These are phyloP conservation scores for Eutrema japonicum DNA, from an alignment of 345 rosid species.

Conservation along the genomic window DNA sequence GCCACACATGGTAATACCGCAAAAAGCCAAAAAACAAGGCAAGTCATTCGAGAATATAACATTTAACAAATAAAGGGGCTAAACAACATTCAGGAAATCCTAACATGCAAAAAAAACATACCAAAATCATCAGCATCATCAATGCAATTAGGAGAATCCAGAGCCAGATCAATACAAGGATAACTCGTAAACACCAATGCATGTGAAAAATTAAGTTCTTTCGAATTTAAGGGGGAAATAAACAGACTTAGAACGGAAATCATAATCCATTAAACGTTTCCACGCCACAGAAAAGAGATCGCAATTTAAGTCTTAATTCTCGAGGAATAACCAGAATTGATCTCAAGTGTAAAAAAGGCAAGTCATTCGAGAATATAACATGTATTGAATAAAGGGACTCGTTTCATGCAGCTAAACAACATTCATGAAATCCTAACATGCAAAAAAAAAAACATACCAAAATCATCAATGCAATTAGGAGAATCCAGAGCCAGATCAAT, in stretches of 20 bases:
- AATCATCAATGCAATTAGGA: too few relatives aligned
- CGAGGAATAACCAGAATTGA: not conserved
- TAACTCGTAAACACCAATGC: slow-evolving; percentile 19
- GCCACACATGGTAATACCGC: not conserved
- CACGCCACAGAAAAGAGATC: slow-evolving; percentile 4
- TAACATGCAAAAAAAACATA: slow-evolving; percentile 32
- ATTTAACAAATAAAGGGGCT: not conserved
- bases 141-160: slow-evolving; percentile 17
- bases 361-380: slow-evolving; percentile 8
- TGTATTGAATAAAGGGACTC: not conserved
- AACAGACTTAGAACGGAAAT: not conserved
- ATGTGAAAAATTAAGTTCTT: not conserved
- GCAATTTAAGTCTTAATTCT: not conserved
- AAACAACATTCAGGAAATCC: not conserved
- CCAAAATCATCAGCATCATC: slow-evolving; percentile 78
- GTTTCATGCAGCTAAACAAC: slow-evolving; percentile 4
- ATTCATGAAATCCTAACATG: not conserved
- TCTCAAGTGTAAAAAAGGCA: not conserved
- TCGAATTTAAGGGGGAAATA: not conserved
- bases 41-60: slow-evolving; percentile 9
- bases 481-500: too few relatives aligned
- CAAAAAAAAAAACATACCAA: slow-evolving; percentile 50
- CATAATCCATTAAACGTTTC: not conserved
- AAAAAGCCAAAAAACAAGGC: not conserved
- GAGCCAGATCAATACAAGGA: slow-evolving; percentile 12